Conservation (phyloP, 768 basidiomycete species). For the Amanita phalloides region DNA sequence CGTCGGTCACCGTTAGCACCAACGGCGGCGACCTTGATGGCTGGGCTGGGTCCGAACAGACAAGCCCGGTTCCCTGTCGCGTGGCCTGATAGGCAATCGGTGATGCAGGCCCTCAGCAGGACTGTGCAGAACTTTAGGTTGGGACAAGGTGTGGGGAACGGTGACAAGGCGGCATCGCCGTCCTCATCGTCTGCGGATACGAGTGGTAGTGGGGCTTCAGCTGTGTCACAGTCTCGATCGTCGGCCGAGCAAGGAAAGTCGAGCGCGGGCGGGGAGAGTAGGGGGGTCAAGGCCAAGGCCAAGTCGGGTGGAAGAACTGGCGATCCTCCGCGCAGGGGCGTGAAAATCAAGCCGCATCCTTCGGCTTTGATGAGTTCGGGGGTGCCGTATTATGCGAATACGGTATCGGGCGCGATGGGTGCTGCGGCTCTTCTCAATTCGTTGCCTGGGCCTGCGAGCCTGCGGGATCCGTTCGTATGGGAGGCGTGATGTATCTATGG, state of each 20-base stretch:
- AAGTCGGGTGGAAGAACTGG: neutral
- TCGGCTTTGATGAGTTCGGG: neutral
- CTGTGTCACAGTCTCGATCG: neutral
- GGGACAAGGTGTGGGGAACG: neutral
- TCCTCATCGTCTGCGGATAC: neutral
- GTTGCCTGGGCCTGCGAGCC: neutral
- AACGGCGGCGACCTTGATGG: neutral
- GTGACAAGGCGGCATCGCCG: neutral
- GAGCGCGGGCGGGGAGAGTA: neutral
- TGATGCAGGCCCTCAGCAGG: slow-evolving; percentile 42
- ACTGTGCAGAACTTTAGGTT: slow-evolving; percentile 40
- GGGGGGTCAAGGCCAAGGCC: neutral
- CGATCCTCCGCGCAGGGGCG: neutral
- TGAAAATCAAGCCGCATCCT: neutral
- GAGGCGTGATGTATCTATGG: neutral
- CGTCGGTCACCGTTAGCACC: neutral
- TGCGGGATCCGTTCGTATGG: slow-evolving; percentile 2
- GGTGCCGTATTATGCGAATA: neutral
- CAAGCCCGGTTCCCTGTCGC: slow-evolving; percentile 11
- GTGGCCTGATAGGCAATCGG: slow-evolving; percentile 33
- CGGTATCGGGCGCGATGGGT: slow-evolving; percentile 3
- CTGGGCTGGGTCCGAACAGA: slow-evolving; percentile 1
- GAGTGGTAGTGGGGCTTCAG: too few relatives aligned
- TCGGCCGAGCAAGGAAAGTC: neutral
- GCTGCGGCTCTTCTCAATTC: slow-evolving; percentile 1